Conservation (phyloP, 768 basidiomycete species). For the Inosperma sp. region DNA sequence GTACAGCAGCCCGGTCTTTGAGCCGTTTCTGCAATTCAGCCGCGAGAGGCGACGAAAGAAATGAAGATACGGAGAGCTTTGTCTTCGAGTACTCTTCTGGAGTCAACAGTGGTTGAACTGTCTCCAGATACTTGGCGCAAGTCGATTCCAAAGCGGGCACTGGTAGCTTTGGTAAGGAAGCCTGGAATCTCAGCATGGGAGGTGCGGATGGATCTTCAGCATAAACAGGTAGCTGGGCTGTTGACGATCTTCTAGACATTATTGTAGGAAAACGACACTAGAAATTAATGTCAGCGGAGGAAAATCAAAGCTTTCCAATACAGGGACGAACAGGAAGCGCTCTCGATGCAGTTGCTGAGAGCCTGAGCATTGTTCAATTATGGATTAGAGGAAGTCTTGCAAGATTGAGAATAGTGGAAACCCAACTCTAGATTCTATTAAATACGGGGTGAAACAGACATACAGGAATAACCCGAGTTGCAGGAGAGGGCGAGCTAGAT, state of each 20-base stretch:
- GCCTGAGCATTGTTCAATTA: no score
- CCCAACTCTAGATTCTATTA: no score
- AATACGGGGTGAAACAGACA: no score
- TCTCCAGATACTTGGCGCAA: constrained; percentile 82
- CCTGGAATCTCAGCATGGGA: constrained; percentile 71
- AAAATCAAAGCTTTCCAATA: no score
- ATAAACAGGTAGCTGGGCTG: constrained; percentile 25
- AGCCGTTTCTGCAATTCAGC: constrained; percentile 74
- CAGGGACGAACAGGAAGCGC: no score
- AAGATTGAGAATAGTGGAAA: no score
- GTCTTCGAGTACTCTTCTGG: constrained; percentile 58
- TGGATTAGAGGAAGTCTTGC: no score
- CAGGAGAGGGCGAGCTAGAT: no score
- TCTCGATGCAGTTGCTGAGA: no score
- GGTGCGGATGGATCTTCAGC: constrained; percentile 51
- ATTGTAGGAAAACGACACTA: constrained; percentile 19
- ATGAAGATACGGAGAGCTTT: constrained; percentile 53
- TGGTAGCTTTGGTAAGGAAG: constrained; percentile 71
- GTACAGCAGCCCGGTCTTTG: constrained; percentile 63
- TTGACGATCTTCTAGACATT: constrained; percentile 24
- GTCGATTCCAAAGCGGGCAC: constrained; percentile 83
- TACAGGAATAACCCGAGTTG: no score
- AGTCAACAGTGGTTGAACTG: constrained; percentile 72
- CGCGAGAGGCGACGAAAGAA: constrained; percentile 65
- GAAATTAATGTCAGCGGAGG: no score